Percentiles rank a stretch among this genome's conserved stretches.
phyloP scores from a whole-genome alignment of 768 basidiomycete species.

The Collybiopsis confluens region DNA sequence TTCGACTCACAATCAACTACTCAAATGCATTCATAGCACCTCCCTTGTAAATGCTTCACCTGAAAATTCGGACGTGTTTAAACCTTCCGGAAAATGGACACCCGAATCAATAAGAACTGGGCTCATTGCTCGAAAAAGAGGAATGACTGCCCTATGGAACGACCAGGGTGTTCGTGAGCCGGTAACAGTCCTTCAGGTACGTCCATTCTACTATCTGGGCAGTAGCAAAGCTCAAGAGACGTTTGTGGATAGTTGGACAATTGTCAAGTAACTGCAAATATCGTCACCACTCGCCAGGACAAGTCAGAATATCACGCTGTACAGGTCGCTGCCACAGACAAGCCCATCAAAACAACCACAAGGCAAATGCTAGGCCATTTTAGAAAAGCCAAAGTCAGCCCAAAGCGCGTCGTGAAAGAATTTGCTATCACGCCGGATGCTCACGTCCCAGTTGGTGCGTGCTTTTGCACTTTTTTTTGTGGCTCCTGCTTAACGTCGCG shows the following conservation, averaged over 20 bases:
- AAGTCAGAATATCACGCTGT: constrained; percentile 84
- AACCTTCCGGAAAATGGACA: constrained; percentile 58
- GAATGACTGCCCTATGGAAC: constrained; percentile 94
- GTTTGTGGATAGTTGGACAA: constrained; percentile 61
- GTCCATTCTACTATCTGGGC: background rate
- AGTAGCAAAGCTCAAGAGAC: background rate
- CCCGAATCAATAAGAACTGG: constrained; percentile 86
- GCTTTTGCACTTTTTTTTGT: background rate
- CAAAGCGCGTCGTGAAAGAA: constrained; percentile 84
- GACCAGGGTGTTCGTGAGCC: constrained; percentile 83
- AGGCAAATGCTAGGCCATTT: constrained; percentile 89
- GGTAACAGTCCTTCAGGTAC: constrained; percentile 91
- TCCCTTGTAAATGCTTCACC: background rate
- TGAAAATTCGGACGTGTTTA: background rate
- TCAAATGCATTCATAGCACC: constrained; percentile 3
- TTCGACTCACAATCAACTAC: background rate
- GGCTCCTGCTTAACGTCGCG: background rate
- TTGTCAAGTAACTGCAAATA: constrained; percentile 84
- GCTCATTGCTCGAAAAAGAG: constrained; percentile 89
- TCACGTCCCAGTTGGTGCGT: constrained; percentile 81
- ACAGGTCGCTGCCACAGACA: constrained; percentile 84
- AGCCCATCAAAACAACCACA: constrained; percentile 65
- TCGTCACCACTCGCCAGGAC: constrained; percentile 59
- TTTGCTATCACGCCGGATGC: constrained; percentile 89
- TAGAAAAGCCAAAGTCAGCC: constrained; percentile 69